phyloP scores from a whole-genome alignment of 495 filamentous ascomycete species.

The Penicillium manginii region DNA sequence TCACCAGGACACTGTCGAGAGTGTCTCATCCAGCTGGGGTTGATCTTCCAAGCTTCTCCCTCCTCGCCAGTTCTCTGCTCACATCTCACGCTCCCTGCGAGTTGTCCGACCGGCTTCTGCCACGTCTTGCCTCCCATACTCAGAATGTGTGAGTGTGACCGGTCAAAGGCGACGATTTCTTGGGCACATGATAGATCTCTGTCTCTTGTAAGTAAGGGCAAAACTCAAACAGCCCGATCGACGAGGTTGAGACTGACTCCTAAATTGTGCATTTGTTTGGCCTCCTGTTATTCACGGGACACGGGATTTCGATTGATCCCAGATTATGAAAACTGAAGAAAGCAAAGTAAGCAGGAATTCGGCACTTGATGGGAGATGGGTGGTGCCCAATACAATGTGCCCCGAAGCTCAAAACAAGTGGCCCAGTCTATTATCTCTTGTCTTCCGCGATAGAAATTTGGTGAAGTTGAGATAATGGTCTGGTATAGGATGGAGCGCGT shows the following conservation, averaged over 20 bases:
- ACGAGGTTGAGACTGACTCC: neutral
- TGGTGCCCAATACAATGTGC: neutral
- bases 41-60: neutral
- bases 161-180: conserved; percentile 1
- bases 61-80: neutral
- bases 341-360: neutral
- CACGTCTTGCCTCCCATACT: neutral
- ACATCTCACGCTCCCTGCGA: neutral
- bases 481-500: neutral
- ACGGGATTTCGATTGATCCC: neutral
- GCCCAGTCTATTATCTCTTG: neutral
- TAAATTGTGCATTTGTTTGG: conserved; percentile 1
- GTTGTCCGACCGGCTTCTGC: neutral
- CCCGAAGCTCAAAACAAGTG: neutral
- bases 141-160: neutral
- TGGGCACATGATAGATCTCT: neutral
- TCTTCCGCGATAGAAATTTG: neutral
- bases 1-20: conserved; percentile 1
- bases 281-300: neutral
- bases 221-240: neutral
- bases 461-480: neutral
- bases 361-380: neutral
- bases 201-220: neutral
- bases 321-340: neutral
- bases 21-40: neutral